Evolutionary conservation across 2,329 filamentous ascomycete genomes (phyloP), one percentile per base, ranked within the genome.

Genomic region (Diaporthe ilicicola): DNA sequence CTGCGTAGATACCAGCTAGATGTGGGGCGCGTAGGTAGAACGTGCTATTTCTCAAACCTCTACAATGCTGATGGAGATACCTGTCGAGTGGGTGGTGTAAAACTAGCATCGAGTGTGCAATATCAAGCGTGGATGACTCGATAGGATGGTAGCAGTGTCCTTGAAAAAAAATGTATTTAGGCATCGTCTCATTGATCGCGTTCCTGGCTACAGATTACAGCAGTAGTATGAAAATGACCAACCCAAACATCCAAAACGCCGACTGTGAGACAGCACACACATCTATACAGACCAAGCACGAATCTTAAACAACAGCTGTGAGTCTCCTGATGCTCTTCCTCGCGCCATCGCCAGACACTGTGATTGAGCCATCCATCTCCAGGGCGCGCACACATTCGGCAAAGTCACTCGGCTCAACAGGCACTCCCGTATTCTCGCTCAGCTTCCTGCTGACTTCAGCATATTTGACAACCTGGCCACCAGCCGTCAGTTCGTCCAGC

Each of bases 291-390:
- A 19, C 27, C 44, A 3, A 1, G n/a, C 32, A 44, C 7, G 2
- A 39, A 19, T n/a, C 32, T 79, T 74, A 83, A 37, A 83, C 82
- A 56, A 85, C 79, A 39, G 83, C 84, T 54, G 87, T 93, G 54
- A 97, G 89, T 76, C 94, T 90, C 77, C 95, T 90, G 64, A 99
- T 91, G 74, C 84, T 93, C 83, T 91, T 93, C 82, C 95, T 90
- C 22, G 92, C 88, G 4, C 96, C 96, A 76, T 98, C 95, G 0
- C 96, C 96, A 42, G 88, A 86, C 22, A 98, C 86, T 82, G 93
- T 93, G 70, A 98, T 87, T 39, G 89, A 84, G 0, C 95, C 96
- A 83, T 98, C 96, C 74, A 92, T 89, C 85, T 99, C 95, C 71
- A 98, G 83, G 13, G 87, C 85, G 74, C 92, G 87, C 80, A 98